These are phyloP conservation scores for Talaromyces stipitatus DNA, from an alignment of 495 filamentous ascomycete species.

Conservation along the genomic window DNA sequence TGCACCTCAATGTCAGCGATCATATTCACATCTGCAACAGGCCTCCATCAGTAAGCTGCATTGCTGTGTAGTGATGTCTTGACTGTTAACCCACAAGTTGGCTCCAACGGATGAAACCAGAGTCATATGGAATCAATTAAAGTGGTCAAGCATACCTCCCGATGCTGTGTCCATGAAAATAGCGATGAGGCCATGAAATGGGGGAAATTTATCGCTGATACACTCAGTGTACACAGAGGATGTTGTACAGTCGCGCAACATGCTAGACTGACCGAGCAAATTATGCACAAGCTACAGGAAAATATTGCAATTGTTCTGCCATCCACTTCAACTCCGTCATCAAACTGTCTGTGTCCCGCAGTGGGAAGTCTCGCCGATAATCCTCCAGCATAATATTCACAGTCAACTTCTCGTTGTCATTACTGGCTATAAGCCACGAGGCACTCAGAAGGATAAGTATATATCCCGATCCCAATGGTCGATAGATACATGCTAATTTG, in stretches of 20 bases:
- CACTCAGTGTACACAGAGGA: no score
- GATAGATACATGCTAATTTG: constrained; percentile 14
- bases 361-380: constrained; percentile 21
- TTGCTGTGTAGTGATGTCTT: no score
- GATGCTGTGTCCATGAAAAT: no score
- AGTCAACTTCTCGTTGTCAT: constrained; percentile 9
- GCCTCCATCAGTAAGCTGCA: no score
- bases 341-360: neutral
- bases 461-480: constrained; percentile 29
- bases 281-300: neutral
- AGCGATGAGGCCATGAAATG: no score
- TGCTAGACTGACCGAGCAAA: neutral
- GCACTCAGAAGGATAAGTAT: constrained; percentile 18
- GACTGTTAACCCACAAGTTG: no score
- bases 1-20: no score
- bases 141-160: no score
- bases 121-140: no score
- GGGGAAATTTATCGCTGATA: no score
- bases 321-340: neutral
- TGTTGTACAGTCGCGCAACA: neutral
- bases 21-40: no score
- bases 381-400: constrained; percentile 15
- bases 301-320: neutral
- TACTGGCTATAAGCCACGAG: constrained; percentile 21
- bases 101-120: no score